A percentile compares a stretch with the other conserved stretches of the same genome.
Conservation (phyloP, 352 stramenopile genomes). For the Albugo candida region DNA sequence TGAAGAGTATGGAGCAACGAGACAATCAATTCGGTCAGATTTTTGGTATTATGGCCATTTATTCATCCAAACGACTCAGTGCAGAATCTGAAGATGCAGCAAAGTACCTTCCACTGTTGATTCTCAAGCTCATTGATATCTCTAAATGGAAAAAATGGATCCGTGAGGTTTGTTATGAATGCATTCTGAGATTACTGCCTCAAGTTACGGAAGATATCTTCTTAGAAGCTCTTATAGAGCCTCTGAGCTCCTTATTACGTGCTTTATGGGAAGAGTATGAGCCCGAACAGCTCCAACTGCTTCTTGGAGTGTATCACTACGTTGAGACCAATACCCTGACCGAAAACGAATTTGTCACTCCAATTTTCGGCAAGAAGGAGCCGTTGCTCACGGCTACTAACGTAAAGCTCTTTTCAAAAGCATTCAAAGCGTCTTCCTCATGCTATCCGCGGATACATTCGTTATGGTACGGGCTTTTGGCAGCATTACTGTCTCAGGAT, state of each 20-base stretch:
- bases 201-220: slow-evolving; percentile 31
- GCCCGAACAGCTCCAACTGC: slow-evolving; percentile 61
- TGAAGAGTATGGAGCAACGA: slow-evolving; percentile 85
- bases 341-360: slow-evolving; percentile 15
- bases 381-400: slow-evolving; percentile 17
- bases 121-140: slow-evolving; percentile 21
- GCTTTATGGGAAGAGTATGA: slow-evolving; percentile 28
- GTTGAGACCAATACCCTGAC: slow-evolving; percentile 13
- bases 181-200: slow-evolving; percentile 29
- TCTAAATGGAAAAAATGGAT: slow-evolving; percentile 76
- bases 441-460: slow-evolving; percentile 66
- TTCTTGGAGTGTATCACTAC: slow-evolving; percentile 52
- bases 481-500: slow-evolving; percentile 33
- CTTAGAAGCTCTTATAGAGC: slow-evolving; percentile 17
- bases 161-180: slow-evolving; percentile 58
- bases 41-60: slow-evolving; percentile 70
- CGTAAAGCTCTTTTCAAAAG: no score
- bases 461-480: slow-evolving; percentile 58
- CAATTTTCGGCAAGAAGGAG: slow-evolving; percentile 30
- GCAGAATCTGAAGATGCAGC: slow-evolving; percentile 10
- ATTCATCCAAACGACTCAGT: slow-evolving; percentile 41
- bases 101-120: slow-evolving; percentile 16
- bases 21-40: slow-evolving; percentile 83
- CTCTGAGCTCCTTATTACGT: slow-evolving; percentile 13
- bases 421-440: slow-evolving; percentile 23